Evolutionary conservation across 345 rosid genomes (phyloP), one percentile per base, ranked within the genome.

Genomic region (Linum lewisii): DNA sequence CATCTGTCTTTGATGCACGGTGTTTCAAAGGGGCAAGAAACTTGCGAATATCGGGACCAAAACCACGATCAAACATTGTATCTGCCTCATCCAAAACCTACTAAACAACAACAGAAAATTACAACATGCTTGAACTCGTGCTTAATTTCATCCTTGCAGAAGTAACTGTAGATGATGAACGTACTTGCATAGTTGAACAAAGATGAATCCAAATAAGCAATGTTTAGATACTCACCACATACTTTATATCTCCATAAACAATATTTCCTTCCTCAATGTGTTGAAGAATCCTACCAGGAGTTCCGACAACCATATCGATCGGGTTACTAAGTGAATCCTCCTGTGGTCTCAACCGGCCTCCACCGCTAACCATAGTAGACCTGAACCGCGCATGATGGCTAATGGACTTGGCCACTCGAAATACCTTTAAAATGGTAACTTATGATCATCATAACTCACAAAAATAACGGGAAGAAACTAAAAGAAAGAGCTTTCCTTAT

Each of bases 51-150:
- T 92, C 98, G 22, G 98, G 95, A 68, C 97, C 98, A 72, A 92
- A 92, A 42, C 97, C 95, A 69, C 78, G 95, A 74, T 88, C 98
- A 66, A 92, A 92, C 98, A 92, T 92, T 47, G 98, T 88, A 76
- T 92, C 98, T 45, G 98, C 98, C 78, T 92, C 98, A 79, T 92
- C 98, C 71, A 88, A 75, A 58, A 86, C 98, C 97, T 92, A 79
- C 42, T 47, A 73, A 72, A 50, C 63, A 61, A 8, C 54, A 38
- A n/a, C n/a, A 51, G 50, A 69, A 51, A 63, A 62, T 69, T 59
- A 73, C 21, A 6, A 67, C 64, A 56, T 20, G 44, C 16, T 73
- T 26, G 32, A 26, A 26, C 32, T 6, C 32, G 32, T 26, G 32
- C 32, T 26, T 26, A 26, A 26, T 26, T 2, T 26, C 32, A 26